Evolutionary conservation across 1,139 yeast genomes (phyloP), one percentile per base, ranked within the genome.

Genomic region (Diutina pseudorugosa): DNA sequence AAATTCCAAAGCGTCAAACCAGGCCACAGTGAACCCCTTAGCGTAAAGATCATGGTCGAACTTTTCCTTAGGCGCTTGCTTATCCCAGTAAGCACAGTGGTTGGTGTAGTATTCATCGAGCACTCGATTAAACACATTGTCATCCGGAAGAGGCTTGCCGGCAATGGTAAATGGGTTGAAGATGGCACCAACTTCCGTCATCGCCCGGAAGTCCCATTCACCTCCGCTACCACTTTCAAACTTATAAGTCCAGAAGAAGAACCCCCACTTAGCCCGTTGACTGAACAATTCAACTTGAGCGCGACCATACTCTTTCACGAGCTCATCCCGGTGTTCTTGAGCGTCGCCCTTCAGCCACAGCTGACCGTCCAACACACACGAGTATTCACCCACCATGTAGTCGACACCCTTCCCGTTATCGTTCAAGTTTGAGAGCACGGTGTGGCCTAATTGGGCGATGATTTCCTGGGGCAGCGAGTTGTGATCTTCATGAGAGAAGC

Each of bases 201-300:
- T 36, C 14, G 51, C 40, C 36, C 49, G 36, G 65, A 88, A 83
- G 53, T 93, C 97, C 98, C 98, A 91, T 68, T 89, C 96, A 11
- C 97, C 98, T 44, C 97, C 97, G 61, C 84, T 85, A 2, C 97
- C 97, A 53, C 82, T 76, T 63, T 85, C 80, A 63, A 91, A 91
- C 66, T 88, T 89, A 65, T 71, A 86, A 1, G 96, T 88, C 98
- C 98, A 93, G 67, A 93, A 93, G 66, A 77, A 91, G 52, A 79
- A 75, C 0, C 97, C 97, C 44, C 33, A 48, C 2, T 11, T 11
- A 53, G 80, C 76, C 51, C 85, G 68, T 48, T 75, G 61, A 11
- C 63, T 61, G 59, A 85, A 77, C 3, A 77, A 57, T 2, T 67
- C 62, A 3, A 64, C 60, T 62, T 82, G 79, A 36, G 62, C 65